Base-by-base conservation (phyloP, 768 basidiomycete genomes). In the Psilocybe sp. region DNA sequence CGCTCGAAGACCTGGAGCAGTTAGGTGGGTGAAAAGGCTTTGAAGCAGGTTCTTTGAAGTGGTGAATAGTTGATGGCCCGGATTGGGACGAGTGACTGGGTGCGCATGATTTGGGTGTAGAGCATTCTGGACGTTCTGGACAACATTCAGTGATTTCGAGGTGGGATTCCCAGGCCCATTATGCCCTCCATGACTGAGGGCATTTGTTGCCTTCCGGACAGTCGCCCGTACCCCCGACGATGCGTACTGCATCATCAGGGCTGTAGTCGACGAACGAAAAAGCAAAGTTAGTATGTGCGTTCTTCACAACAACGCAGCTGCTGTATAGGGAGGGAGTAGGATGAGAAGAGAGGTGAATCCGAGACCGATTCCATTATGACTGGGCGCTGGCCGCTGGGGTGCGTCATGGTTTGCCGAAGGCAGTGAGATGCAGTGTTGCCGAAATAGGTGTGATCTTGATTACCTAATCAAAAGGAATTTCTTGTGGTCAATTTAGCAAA, bases 1-100 rank as follows among this genome's bases (percentile, higher is more conserved):
- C 40, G 56, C 69, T 63, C 63, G 68, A 39, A 70, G 53, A 18
- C 82, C 81, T 3, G 85, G 84, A 4, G 85, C 63, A 34, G 80
- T 77, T 32, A 87, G 73, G 46, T 80, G 75, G 10, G 76, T 69
- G 49, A 84, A 74, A 51, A 89, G 74, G 33, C 71, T 75, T 40
- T 79, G 69, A 41, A 88, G 57, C 33, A 86, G 50, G n/a, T 73
- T 75, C 49, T 75, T 79, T 13, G 86, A 77, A 37, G 78, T 72
- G 14, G 71, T 69, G 49, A 85, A 66, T 40, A 86, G 56, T 47
- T 69, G 73, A 55, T 81, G 74, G 23, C 67, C 51, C 8, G 72
- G 63, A 28, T 68, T 62, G 14, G 63, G 61, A 39, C 60, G 54
- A 37, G 57, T 50, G 36, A 60, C 53, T 14, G 49, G 35, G 18